Evolutionary conservation across 139 green algal genomes (phyloP).

Genomic region (Chlorokybus atmophyticus): DNA sequence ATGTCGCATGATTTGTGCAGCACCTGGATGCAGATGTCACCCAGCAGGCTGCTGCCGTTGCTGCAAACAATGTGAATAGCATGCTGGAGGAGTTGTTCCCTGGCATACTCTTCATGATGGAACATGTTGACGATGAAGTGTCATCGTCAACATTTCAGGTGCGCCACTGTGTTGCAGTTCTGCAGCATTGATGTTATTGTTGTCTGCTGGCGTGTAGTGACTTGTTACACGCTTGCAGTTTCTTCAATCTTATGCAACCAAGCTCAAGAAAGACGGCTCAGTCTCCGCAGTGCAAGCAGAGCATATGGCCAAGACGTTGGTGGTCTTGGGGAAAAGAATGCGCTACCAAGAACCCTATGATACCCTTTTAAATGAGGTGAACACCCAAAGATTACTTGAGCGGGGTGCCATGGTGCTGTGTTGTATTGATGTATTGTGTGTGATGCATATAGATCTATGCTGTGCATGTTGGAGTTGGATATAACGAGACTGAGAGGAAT

Average conservation of each 20-base stretch:
- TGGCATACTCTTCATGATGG: constrained; percentile 17
- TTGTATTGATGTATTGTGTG: no score
- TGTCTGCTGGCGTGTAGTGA: neutral
- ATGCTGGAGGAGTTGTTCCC: constrained; percentile 21
- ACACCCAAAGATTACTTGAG: no score
- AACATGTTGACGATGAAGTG: constrained; percentile 21
- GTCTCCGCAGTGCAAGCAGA: constrained; percentile 11
- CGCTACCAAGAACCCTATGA: constrained; percentile 18
- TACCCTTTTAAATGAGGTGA: no score
- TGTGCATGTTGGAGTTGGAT: no score
- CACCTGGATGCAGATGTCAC: constrained; percentile 5
- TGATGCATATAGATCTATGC: no score
- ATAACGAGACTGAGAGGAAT: no score
- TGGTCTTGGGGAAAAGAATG: constrained; percentile 15
- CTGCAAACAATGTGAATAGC: constrained; percentile 6
- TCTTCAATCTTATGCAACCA: constrained; percentile 14
- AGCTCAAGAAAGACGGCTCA: constrained; percentile 12
- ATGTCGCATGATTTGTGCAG: neutral
- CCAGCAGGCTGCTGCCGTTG: neutral
- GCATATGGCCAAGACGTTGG: constrained; percentile 22
- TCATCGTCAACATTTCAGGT: constrained; percentile 21
- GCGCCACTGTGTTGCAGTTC: neutral
- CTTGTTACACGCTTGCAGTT: no score
- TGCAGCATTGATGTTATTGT: neutral
- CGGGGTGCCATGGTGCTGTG: no score